Base-by-base conservation (phyloP, 768 basidiomycete species). In the Ramaria sp. region DNA sequence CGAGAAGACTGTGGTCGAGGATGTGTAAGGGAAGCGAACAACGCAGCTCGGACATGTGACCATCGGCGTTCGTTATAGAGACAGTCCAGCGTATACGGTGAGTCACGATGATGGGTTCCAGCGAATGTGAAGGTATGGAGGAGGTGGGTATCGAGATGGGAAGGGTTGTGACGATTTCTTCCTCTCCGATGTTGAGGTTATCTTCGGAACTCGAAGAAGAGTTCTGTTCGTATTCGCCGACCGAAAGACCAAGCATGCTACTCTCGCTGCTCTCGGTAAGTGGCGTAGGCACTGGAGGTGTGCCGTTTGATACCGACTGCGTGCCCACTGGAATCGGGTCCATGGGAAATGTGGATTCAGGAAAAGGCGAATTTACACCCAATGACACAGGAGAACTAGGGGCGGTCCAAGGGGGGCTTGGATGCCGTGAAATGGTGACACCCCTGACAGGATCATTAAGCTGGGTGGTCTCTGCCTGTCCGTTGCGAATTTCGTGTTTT, bases 11-110 rank as follows among this genome's bases (percentile, higher is more conserved):
- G 58, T 78, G 67, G 61, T 93, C 85, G 22, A 97, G 83, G 49
- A 98, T 77, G 65, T 89, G 82, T 34, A 98, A 70, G 0, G 95
- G 95, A 5, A 97, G 76, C 1, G 92, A 92, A 69, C 95, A 97
- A 15, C 93, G 83, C n/a, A 98, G 76, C 68, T 97, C 92, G 9
- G 91, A 94, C 2, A 83, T 85, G 66, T 97, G 95, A 0, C 93
- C 93, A 66, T 97, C 95, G 7, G 77, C 75, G 66, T 97, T 98
- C 60, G 76, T 76, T 65, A 94, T 86, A 53, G 83, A 73, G 60
- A 91, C 86, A 15, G 68, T 79, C 88, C 88, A 90, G 39, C 85
- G 79, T 63, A 97, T 78, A 50, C 87, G 84, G 70, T 98, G 91
- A 1, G 75, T 75, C 20, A 92, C 75, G 19, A 72, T 71, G 54